Evolutionary conservation across 164 flowering plant species (phyloP), one percentile per base, ranked within the genome.

Genomic region (Nelumbo lutea): DNA sequence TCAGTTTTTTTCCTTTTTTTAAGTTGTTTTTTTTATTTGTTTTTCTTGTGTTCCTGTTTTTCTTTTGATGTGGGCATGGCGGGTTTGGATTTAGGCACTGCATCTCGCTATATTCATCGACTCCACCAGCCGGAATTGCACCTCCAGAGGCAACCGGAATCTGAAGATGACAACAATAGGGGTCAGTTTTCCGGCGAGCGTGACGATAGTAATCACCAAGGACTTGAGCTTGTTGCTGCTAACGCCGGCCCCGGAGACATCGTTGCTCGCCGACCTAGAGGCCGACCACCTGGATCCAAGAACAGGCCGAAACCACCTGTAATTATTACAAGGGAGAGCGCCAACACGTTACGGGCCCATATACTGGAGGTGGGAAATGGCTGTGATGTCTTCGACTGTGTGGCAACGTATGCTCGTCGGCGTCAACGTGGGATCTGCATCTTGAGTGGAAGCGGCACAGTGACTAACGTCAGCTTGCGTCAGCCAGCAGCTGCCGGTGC

Each of bases 261-360:
- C 42, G 77, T 78, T 0, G 83, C 62, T 1, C 84, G 96, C 1
- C 77, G 96, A 38, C 91, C 96, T 0, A 73, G 93, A 15, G 96
- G 96, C 9, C 76, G 96, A 0, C 96, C 96, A 0, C 86, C 93
- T 0, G 96, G 96, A 0, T 90, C 96, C 7, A 90, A 88, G 70
- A 90, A 90, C 86, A 90, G 83, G 73, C 86, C 88, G 8, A 90
- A 85, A 69, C 96, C 93, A 2, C 96, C 96, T 6, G 93, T 90
- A 5, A 87, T 88, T 50, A 88, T 90, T 39, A 88, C 96, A 0
- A 68, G 91, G 9, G 96, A 90, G 75, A 90, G 96, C 67, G 91
- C 96, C 7, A 90, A 90, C 70, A 88, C 93, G 1, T 87, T 90
- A 1, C 74, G 96, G 6, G 96, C 93, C 0, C 96, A 90, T 76